Evolutionary conservation across 2,329 filamentous ascomycete species (phyloP), one percentile per base, ranked within the genome.

Genomic region (Bipolaris oryzae): DNA sequence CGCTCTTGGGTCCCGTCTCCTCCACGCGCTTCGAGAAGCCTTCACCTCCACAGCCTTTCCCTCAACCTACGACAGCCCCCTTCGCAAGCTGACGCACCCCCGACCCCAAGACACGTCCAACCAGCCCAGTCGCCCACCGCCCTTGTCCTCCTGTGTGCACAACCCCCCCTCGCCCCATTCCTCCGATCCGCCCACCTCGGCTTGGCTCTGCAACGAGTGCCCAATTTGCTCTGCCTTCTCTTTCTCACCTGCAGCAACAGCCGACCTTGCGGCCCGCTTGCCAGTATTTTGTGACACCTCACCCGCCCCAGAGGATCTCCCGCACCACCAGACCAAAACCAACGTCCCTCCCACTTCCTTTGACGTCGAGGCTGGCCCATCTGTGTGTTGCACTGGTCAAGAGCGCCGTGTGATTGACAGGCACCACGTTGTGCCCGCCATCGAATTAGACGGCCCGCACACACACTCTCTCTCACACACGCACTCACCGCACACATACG

Each of bases 1-100:
- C 55, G 64, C 62, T 66, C 64, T 68, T 67, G 68, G 67, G 67
- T 62, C 67, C 64, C 63, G 67, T 62, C 67, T 66, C 63, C 57
- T 68, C 67, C 61, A 70, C 69, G 64, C 67, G 65, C 68, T 70
- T 71, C 68, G 64, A 69, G 68, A 71, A 70, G 66, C 58, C 65
- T 49, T 62, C 57, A 57, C 55, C 37, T 57, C 62, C 60, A 45
- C 56, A 54, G 47, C 47, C 61, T 38, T 39, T 57, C 53, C 53
- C 50, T 42, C 50, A 45, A 35, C 44, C 49, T 39, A 23, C 33
- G 45, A 23, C 39, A 20, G 39, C 18, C 34, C 28, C 21, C 43
- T 56, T 33, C 20, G 23, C 13, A 34, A 37, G 33, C 45, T 37
- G 33, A 48, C 46, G 18, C 16, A 37, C 38, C 38, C 37, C 25